Evolutionary conservation across 1,139 yeast species (phyloP).

Genomic region (Yamadazyma dushanensis): DNA sequence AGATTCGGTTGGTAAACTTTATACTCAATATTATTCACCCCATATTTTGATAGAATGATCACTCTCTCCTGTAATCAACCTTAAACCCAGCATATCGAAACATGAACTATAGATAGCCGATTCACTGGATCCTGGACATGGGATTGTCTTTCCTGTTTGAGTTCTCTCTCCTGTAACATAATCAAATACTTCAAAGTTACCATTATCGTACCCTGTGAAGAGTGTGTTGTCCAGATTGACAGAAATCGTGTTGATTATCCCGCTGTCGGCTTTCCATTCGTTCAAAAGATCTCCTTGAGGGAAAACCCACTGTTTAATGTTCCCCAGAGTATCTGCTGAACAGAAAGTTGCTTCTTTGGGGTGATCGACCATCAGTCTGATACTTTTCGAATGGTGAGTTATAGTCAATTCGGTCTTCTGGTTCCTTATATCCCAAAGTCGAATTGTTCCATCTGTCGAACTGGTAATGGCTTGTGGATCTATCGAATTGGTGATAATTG

Average conservation of each 20-base stretch:
- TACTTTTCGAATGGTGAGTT: conserved; percentile 84
- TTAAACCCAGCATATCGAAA: conserved; percentile 78
- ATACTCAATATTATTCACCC: conserved; percentile 31
- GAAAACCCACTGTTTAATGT: conserved; percentile 77
- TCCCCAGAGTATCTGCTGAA: conserved; percentile 79
- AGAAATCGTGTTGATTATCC: conserved; percentile 67
- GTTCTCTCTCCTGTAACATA: conserved; percentile 67
- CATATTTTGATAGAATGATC: conserved; percentile 89
- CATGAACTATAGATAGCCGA: conserved; percentile 69
- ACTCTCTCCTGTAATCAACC: conserved; percentile 83
- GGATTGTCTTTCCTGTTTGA: conserved; percentile 53
- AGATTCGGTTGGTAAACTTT: conserved; percentile 82
- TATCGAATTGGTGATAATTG: conserved; percentile 62
- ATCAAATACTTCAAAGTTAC: conserved; percentile 74
- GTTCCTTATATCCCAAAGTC: conserved; percentile 75
- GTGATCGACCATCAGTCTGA: conserved; percentile 70
- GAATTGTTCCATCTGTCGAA: conserved; percentile 80
- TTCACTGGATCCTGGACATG: conserved; percentile 69
- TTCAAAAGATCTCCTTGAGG: conserved; percentile 71
- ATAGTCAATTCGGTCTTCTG: conserved; percentile 49
- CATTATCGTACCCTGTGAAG: conserved; percentile 85
- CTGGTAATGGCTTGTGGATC: conserved; percentile 88
- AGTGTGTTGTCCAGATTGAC: conserved; percentile 63
- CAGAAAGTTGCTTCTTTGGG: conserved; percentile 71
- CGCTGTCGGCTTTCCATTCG: conserved; percentile 32